Base-by-base conservation (phyloP, 2,329 filamentous ascomycete genomes). In the Fusarium fujikuroi region DNA sequence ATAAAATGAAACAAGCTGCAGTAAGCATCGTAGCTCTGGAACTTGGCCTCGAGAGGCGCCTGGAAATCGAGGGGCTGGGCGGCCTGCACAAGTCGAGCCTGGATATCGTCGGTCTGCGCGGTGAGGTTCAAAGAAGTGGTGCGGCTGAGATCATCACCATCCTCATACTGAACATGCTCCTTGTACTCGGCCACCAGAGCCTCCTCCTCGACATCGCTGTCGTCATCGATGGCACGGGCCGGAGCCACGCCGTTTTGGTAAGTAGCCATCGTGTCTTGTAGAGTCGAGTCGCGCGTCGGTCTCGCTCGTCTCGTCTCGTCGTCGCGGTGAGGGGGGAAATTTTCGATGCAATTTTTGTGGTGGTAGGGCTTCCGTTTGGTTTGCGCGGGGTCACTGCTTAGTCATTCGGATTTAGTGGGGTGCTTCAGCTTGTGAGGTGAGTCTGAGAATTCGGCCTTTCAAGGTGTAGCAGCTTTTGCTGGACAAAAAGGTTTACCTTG, bases 1-100 rank as follows among this genome's bases (percentile, higher is more conserved):
- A 99, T 98, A 86, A 94, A 98, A 87, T 99, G 96, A 88, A 99
- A 99, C 79, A 99, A 88, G 85, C 94, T 97, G 92, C 96, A 99
- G 90, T 99, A 99, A 83, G 94, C 94, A 87, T 99, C 96, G 88
- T 99, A 99, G 87, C 95, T 98, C 84, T 94, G 92, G 87, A 98
- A 98, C 87, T 98, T 98, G 83, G 94, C 93, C 85, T 98, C 96
- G 63, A 99, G 89, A 39, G 95, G 94, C 53, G 96, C 96, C 81
- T 96, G 95, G 84, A 97, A 98, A 83, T 99, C 96, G 76, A 99
- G 89, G 58, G 96, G 96, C 80, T 96, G 95, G 74, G 96, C 96
- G 68, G 96, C 96, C 75, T 95, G 94, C 75, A 92, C 92, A 73
- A 99, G 89, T 83, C 96, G 93, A 73, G 94, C 92, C 86, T 98